Percentiles rank a stretch among this genome's conserved stretches.
Conservation (phyloP, 129 eudicot species). For the Kitagawia praeruptora region DNA sequence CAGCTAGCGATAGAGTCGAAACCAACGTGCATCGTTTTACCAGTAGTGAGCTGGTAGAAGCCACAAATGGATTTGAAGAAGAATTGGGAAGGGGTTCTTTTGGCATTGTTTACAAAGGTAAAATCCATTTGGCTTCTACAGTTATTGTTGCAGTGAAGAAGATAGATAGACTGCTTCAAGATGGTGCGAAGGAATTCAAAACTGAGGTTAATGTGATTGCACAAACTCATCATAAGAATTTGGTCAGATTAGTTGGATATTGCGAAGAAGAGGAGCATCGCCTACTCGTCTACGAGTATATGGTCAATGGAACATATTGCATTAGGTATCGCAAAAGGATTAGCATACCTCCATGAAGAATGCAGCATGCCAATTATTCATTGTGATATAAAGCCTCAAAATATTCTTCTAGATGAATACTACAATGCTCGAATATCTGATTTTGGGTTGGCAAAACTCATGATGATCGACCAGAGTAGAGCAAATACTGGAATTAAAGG, state of each 20-base stretch:
- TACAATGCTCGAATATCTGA: slow-evolving; percentile 38
- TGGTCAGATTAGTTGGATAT: slow-evolving; percentile 35
- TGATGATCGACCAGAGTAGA: slow-evolving; percentile 24
- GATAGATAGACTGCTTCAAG: background rate
- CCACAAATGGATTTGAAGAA: background rate
- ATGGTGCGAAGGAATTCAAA: slow-evolving; percentile 4
- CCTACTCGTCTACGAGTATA: slow-evolving; percentile 32
- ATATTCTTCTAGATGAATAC: slow-evolving; percentile 30
- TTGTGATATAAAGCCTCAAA: slow-evolving; percentile 36
- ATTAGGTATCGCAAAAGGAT: slow-evolving; percentile 32
- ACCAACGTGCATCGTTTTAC: background rate
- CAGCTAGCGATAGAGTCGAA: background rate
- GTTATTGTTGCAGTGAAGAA: background rate
- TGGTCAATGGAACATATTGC: slow-evolving; percentile 34
- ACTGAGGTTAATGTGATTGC: slow-evolving; percentile 30
- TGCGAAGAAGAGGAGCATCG: slow-evolving; percentile 23
- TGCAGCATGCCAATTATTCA: slow-evolving; percentile 31
- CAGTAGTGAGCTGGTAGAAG: background rate
- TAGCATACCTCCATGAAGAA: slow-evolving; percentile 36
- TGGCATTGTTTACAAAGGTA: background rate
- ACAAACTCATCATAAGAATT: slow-evolving; percentile 35
- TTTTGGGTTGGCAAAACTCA: slow-evolving; percentile 37
- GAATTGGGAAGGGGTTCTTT: background rate
- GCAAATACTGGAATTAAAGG: slow-evolving; percentile 19
- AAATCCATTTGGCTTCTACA: background rate